A percentile compares a stretch with the other conserved stretches of the same genome.
phyloP scores from a whole-genome alignment of 2,329 filamentous ascomycete genomes.

The Neurospora crassa region DNA sequence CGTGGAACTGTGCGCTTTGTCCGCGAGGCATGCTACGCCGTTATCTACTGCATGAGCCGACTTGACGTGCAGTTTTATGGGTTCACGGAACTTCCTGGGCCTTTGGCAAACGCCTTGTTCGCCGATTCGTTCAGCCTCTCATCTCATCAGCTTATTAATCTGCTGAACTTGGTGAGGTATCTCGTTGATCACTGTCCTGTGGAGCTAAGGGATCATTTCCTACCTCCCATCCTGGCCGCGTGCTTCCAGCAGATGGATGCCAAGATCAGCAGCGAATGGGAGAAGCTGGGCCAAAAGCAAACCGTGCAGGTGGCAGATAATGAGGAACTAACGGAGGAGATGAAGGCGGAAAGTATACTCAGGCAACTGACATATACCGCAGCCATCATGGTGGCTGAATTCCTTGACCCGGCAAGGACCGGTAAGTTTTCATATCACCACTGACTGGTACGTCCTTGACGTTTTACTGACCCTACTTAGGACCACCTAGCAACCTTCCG shows the following conservation, averaged over 20 bases:
- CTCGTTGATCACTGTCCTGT: constrained; percentile 88
- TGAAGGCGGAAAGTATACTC: constrained; percentile 95
- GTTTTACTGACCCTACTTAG: not conserved
- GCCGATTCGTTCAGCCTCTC: constrained; percentile 74
- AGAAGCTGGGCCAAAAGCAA: constrained; percentile 57
- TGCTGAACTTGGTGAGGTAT: constrained; percentile 79
- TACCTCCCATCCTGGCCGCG: constrained; percentile 72
- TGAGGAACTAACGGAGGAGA: constrained; percentile 83
- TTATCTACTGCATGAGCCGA: constrained; percentile 86
- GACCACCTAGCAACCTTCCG: not conserved
- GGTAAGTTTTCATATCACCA: constrained; percentile 2
- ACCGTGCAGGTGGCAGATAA: constrained; percentile 50
- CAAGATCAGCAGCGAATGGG: constrained; percentile 85
- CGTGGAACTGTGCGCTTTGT: constrained; percentile 82
- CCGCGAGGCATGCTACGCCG: constrained; percentile 86
- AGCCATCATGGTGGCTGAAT: constrained; percentile 81
- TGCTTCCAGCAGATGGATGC: constrained; percentile 80
- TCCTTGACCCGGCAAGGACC: constrained; percentile 65
- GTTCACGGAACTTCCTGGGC: constrained; percentile 72
- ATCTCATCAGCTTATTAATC: constrained; percentile 86
- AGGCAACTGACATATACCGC: constrained; percentile 87
- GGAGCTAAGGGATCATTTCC: constrained; percentile 64
- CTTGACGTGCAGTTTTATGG: constrained; percentile 85
- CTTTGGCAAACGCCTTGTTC: constrained; percentile 77
- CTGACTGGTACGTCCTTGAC: not conserved